Conservation (phyloP, 768 basidiomycete genomes). For the Baorangia bicolor region DNA sequence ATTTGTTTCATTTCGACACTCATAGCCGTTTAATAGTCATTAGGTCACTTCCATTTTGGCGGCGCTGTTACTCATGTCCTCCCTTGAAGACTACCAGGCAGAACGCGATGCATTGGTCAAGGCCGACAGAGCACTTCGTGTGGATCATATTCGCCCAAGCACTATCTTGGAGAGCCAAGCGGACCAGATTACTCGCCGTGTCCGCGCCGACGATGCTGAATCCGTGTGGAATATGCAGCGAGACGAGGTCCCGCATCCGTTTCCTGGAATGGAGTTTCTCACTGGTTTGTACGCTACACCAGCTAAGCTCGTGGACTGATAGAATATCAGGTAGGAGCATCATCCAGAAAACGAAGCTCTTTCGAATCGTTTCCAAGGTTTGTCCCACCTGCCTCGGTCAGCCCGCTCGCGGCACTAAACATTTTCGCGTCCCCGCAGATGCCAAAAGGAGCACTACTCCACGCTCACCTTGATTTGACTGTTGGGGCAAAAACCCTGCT, state of each 20-base stretch:
- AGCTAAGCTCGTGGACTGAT: background rate
- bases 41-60: too few species aligned
- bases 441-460: conserved; percentile 78
- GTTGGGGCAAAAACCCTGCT: conserved; percentile 56
- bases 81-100: conserved; percentile 21
- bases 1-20: too few species aligned
- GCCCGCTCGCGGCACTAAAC: background rate
- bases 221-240: conserved; percentile 60
- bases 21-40: too few species aligned
- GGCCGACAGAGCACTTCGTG: conserved; percentile 49
- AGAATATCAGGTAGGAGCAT: conserved; percentile 45
- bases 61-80: background rate
- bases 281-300: conserved; percentile 46
- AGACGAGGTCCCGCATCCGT: conserved; percentile 56
- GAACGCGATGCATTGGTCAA: conserved; percentile 32
- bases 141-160: conserved; percentile 39
- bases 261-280: conserved; percentile 78
- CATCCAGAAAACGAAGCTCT: conserved; percentile 61
- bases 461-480: conserved; percentile 74
- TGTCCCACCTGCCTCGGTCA: background rate
- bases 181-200: conserved; percentile 52
- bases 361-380: conserved; percentile 61
- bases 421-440: conserved; percentile 42
- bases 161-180: conserved; percentile 48
- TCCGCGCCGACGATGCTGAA: conserved; percentile 53